A percentile compares a stretch with the other conserved stretches of the same genome.
These are phyloP conservation scores for Kernera saxatilis DNA, from an alignment of 345 rosid species.

Conservation along the genomic window DNA sequence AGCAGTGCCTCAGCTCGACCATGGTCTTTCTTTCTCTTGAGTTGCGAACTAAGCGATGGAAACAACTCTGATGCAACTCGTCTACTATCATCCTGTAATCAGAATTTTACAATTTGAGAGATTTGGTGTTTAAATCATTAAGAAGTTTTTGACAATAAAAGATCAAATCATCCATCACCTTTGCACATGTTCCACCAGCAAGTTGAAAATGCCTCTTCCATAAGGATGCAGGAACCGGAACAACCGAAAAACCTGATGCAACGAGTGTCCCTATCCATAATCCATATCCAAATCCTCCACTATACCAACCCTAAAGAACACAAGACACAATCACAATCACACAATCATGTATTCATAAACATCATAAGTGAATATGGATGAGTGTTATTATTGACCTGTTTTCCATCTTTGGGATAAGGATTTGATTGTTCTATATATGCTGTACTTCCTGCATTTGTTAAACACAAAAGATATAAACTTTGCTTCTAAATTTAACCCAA, in stretches of 20 bases:
- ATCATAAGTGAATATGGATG: background rate
- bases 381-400: constrained; percentile 37
- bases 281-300: constrained; percentile 89
- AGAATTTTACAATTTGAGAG: too few species aligned
- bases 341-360: background rate
- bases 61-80: constrained; percentile 63
- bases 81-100: constrained; percentile 87
- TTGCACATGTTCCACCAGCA: constrained; percentile 41
- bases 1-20: constrained; percentile 95
- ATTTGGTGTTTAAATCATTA: background rate
- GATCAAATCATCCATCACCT: constrained; percentile 43
- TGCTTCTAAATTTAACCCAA: background rate
- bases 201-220: constrained; percentile 79
- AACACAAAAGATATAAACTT: background rate
- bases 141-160: background rate
- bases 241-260: constrained; percentile 80
- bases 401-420: constrained; percentile 81
- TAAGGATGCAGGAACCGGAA: constrained; percentile 61
- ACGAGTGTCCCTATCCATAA: constrained; percentile 86
- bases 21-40: constrained; percentile 76
- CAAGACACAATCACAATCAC: background rate
- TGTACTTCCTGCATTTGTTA: constrained; percentile 45
- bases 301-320: constrained; percentile 99
- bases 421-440: constrained; percentile 65
- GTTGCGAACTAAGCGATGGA: constrained; percentile 57